Evolutionary conservation across 2,329 filamentous ascomycete species (phyloP).

Genomic region (Dendrostoma leiphaemia): DNA sequence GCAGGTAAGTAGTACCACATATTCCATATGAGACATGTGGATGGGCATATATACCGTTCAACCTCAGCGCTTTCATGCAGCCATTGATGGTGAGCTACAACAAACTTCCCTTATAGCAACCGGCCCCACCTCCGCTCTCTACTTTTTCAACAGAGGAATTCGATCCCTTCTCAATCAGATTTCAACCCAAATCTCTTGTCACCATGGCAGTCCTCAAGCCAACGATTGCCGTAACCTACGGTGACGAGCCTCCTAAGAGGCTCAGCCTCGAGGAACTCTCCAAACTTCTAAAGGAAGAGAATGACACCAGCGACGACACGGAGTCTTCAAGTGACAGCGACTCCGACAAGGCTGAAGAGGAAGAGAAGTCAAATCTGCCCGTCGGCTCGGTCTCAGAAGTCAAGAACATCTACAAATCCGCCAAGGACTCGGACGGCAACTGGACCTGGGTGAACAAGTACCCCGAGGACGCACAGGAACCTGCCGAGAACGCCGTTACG

Average conservation of each 20-base stretch:
- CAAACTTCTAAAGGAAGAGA: background rate
- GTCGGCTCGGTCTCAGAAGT: constrained; percentile 36
- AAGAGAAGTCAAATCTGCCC: constrained; percentile 9
- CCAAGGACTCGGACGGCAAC: constrained; percentile 46
- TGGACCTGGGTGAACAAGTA: constrained; percentile 55
- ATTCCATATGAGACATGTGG: too few species aligned
- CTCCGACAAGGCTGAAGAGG: background rate
- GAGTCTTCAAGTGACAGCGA: background rate
- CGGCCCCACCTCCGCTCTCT: too few species aligned
- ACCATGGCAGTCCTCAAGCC: constrained; percentile 10
- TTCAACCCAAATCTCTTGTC: background rate
- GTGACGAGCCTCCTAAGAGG: background rate
- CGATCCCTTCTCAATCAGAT: too few species aligned
- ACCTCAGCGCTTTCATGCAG: too few species aligned
- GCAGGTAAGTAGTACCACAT: too few species aligned
- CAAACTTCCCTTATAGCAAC: too few species aligned
- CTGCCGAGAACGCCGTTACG: constrained; percentile 60
- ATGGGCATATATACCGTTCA: background rate
- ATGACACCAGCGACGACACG: background rate
- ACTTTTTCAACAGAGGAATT: too few species aligned
- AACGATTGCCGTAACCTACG: constrained; percentile 7
- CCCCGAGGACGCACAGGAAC: constrained; percentile 52
- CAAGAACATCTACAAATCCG: constrained; percentile 41
- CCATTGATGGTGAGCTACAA: too few species aligned
- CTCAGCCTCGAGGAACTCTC: constrained; percentile 6